phyloP scores from a whole-genome alignment of 257 asterid species.

The Lithospermum erythrorhizon region DNA sequence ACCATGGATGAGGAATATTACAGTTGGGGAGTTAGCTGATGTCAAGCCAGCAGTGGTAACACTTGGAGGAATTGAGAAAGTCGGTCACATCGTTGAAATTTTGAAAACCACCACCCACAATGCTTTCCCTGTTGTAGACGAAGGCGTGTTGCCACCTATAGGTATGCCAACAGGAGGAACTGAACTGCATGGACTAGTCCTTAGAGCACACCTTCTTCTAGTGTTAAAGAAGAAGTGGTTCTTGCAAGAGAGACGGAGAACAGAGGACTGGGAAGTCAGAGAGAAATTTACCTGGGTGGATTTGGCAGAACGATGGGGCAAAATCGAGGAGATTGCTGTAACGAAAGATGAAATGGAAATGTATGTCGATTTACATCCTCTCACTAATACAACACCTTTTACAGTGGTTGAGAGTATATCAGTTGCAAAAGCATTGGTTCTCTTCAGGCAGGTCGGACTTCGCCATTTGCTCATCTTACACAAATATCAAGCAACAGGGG shows the following conservation, averaged over 20 bases:
- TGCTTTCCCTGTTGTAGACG: slow-evolving; percentile 71
- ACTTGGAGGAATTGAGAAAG: slow-evolving; percentile 65
- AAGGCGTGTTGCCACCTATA: slow-evolving; percentile 24
- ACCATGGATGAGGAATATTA: slow-evolving; percentile 92
- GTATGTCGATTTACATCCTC: slow-evolving; percentile 71
- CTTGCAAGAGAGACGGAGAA: slow-evolving; percentile 50
- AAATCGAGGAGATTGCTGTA: slow-evolving; percentile 53
- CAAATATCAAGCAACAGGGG: slow-evolving; percentile 69
- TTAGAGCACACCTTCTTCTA: slow-evolving; percentile 64
- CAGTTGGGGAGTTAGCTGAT: slow-evolving; percentile 71
- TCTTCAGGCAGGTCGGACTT: slow-evolving; percentile 73
- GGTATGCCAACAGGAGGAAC: slow-evolving; percentile 28
- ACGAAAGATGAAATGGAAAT: slow-evolving; percentile 67
- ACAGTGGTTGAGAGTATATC: slow-evolving; percentile 69
- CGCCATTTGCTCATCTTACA: slow-evolving; percentile 86
- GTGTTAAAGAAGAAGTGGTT: slow-evolving; percentile 74
- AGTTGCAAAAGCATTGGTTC: slow-evolving; percentile 81
- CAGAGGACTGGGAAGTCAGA: slow-evolving; percentile 75
- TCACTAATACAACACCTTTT: slow-evolving; percentile 64
- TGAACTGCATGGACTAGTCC: slow-evolving; percentile 61
- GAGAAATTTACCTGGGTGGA: slow-evolving; percentile 57
- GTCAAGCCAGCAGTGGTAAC: slow-evolving; percentile 56
- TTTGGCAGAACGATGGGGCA: slow-evolving; percentile 65
- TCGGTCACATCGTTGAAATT: slow-evolving; percentile 58
- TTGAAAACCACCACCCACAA: slow-evolving; percentile 67